These are phyloP conservation scores for Mortierella sp. DNA, from an alignment of 371 early-diverging fungal genomes.

Conservation along the genomic window DNA sequence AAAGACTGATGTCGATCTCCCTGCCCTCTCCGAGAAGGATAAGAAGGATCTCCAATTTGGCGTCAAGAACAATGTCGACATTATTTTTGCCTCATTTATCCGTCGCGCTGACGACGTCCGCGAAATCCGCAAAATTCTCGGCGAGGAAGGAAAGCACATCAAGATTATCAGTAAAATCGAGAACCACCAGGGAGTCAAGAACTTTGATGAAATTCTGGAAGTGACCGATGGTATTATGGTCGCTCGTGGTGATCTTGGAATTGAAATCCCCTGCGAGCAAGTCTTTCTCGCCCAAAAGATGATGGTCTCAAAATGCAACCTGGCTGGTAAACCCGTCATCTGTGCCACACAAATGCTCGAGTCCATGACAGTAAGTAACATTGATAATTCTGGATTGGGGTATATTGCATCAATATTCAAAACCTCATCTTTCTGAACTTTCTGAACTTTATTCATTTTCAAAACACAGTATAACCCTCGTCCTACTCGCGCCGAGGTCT, in stretches of 20 bases:
- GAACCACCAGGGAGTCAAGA: conserved; percentile 94
- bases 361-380: conserved; percentile 88
- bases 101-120: conserved; percentile 90
- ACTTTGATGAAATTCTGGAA: conserved; percentile 96
- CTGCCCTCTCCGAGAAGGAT: conserved; percentile 96
- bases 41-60: conserved; percentile 92
- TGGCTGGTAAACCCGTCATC: conserved; percentile 96
- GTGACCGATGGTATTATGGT: conserved; percentile 99
- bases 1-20: conserved; percentile 88
- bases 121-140: conserved; percentile 85
- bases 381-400: neutral
- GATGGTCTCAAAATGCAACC: conserved; percentile 96
- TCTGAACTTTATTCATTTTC: neutral
- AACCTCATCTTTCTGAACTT: neutral
- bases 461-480: conserved; percentile 80
- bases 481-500: conserved; percentile 99
- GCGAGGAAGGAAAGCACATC: conserved; percentile 84
- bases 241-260: conserved; percentile 99
- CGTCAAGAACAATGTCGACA: conserved; percentile 94
- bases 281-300: conserved; percentile 97
- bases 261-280: conserved; percentile 94
- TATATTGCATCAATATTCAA: conserved; percentile 9
- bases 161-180: conserved; percentile 98
- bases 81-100: conserved; percentile 98
- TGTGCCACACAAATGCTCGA: conserved; percentile 99